These are phyloP conservation scores for Coemansia sp. DNA, from an alignment of 192 early-diverging fungal genomes.

Conservation along the genomic window DNA sequence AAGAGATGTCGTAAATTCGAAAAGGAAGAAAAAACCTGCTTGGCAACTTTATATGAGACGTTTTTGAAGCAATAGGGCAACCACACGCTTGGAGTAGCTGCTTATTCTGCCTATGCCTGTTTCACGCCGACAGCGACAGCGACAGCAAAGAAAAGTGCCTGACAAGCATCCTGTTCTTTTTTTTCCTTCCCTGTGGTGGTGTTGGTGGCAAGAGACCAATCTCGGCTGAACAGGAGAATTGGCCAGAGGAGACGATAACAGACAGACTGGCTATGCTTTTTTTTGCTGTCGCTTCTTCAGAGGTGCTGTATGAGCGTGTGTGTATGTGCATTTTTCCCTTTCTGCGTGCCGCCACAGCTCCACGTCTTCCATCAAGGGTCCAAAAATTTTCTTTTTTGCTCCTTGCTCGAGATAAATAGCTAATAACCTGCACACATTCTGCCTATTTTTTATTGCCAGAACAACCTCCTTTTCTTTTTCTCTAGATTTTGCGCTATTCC, in stretches of 20 bases:
- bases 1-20: background rate
- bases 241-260: background rate
- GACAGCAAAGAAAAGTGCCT: background rate
- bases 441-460: background rate
- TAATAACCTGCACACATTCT: background rate
- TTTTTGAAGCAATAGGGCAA: background rate
- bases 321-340: background rate
- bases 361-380: background rate
- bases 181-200: background rate
- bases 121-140: background rate
- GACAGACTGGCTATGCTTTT: background rate
- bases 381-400: background rate
- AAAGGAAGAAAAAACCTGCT: background rate
- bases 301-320: background rate
- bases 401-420: background rate
- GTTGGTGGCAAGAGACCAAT: background rate
- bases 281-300: background rate
- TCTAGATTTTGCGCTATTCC: background rate
- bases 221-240: too few relatives aligned
- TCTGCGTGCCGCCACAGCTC: conserved; percentile 6
- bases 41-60: background rate
- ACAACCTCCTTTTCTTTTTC: background rate
- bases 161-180: background rate
- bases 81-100: too few relatives aligned
- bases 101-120: background rate